Percentiles rank a stretch among this genome's conserved stretches.
Evolutionary conservation across 2,329 filamentous ascomycete species (phyloP).

Genomic region (Aspergillus novoparasiticus): DNA sequence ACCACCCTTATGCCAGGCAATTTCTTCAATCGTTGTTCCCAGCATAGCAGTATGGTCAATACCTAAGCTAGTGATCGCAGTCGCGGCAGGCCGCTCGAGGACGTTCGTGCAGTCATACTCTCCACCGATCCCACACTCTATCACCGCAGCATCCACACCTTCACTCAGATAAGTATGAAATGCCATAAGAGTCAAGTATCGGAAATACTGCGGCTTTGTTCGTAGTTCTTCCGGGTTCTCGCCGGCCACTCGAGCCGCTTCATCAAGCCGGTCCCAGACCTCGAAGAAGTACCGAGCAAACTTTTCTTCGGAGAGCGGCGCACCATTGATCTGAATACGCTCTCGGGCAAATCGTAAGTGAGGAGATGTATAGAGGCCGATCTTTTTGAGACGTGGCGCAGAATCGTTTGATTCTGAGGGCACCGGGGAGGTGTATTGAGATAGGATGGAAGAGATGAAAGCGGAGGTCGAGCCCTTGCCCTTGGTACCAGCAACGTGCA

Average conservation of each 20-base stretch:
- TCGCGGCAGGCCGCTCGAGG: slow-evolving; percentile 68
- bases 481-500: slow-evolving; percentile 92
- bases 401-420: slow-evolving; percentile 34
- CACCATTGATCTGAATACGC: slow-evolving; percentile 77
- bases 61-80: slow-evolving; percentile 77
- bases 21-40: slow-evolving; percentile 75
- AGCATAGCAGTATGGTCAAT: slow-evolving; percentile 84
- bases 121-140: slow-evolving; percentile 93
- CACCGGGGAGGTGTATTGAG: slow-evolving; percentile 56
- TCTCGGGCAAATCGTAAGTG: slow-evolving; percentile 83
- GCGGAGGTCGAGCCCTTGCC: slow-evolving; percentile 90
- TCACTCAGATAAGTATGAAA: slow-evolving; percentile 79
- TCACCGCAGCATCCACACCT: slow-evolving; percentile 74
- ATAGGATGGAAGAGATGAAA: slow-evolving; percentile 78
- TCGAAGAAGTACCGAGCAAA: slow-evolving; percentile 83
- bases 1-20: slow-evolving; percentile 90
- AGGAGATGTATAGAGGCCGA: slow-evolving; percentile 84
- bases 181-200: slow-evolving; percentile 85
- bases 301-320: slow-evolving; percentile 65
- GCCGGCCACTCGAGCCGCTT: slow-evolving; percentile 55
- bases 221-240: slow-evolving; percentile 52
- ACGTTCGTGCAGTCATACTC: slow-evolving; percentile 94
- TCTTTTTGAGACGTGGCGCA: slow-evolving; percentile 49
- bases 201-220: slow-evolving; percentile 87
- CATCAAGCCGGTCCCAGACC: slow-evolving; percentile 71